Conservation (phyloP, 371 early-diverging fungal genomes). For the Syncephalis fuscata region DNA sequence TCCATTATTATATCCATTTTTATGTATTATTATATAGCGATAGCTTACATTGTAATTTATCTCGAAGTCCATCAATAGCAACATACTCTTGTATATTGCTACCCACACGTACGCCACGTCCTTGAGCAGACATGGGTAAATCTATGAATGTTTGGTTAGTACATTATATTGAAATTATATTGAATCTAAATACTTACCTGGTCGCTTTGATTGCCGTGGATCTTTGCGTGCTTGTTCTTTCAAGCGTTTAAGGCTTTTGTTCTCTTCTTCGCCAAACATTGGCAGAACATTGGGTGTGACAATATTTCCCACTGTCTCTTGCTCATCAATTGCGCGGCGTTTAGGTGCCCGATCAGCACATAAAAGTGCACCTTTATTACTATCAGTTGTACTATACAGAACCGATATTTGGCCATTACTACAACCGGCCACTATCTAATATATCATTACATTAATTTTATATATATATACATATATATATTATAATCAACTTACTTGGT, state of each 20-base stretch:
- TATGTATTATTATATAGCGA: no score
- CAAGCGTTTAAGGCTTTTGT: conserved; percentile 47
- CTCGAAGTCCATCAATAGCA: no score
- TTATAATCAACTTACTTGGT: conserved; percentile 37
- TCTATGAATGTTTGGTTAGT: no score
- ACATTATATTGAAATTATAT: no score
- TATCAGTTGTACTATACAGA: conserved; percentile 56
- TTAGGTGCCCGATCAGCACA: conserved; percentile 48
- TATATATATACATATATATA: neutral
- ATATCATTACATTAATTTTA: neutral
- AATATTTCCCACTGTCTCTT: conserved; percentile 48
- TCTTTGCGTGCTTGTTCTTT: conserved; percentile 59
- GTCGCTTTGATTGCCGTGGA: conserved; percentile 51
- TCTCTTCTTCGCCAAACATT: conserved; percentile 62
- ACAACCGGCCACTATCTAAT: conserved; percentile 53
- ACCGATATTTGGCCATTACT: conserved; percentile 59
- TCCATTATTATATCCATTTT: no score
- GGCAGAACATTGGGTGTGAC: conserved; percentile 79
- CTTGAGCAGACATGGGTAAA: conserved; percentile 67
- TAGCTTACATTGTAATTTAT: no score
- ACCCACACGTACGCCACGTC: conserved; percentile 63
- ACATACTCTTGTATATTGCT: no score
- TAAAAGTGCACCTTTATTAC: conserved; percentile 58
- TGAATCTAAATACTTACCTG: conserved; percentile 24
- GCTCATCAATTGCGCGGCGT: conserved; percentile 44